These are phyloP conservation scores for Xerocomus potaroensis DNA, from an alignment of 768 basidiomycete genomes.

Conservation along the genomic window DNA sequence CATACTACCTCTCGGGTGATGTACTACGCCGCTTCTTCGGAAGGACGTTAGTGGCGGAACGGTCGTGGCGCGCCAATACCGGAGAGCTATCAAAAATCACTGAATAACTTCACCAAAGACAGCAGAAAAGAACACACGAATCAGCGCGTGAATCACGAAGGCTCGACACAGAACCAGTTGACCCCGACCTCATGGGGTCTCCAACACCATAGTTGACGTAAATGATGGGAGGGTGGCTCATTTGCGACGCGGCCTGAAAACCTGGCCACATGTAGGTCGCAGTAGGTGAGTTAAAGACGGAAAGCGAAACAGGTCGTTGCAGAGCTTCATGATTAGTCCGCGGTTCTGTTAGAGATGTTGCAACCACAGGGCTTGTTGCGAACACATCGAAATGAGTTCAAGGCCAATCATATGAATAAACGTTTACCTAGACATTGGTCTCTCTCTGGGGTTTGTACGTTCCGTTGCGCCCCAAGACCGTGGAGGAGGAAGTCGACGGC, in stretches of 20 bases:
- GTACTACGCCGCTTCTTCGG: conserved; percentile 33
- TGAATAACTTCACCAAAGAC: conserved; percentile 11
- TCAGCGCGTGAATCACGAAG: conserved; percentile 26
- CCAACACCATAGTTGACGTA: conserved; percentile 35
- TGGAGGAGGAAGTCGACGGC: conserved; percentile 31
- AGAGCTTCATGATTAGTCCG: conserved; percentile 21
- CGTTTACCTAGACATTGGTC: conserved; percentile 26
- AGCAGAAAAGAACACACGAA: conserved; percentile 27
- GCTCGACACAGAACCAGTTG: conserved; percentile 29
- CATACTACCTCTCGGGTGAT: conserved; percentile 29
- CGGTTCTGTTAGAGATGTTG: conserved; percentile 18
- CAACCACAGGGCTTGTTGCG: conserved; percentile 20
- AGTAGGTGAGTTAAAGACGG: conserved; percentile 40
- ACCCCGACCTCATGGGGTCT: conserved; percentile 31
- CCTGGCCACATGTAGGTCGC: conserved; percentile 48
- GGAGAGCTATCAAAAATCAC: conserved; percentile 25
- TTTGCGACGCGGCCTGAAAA: conserved; percentile 42
- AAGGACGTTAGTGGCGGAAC: conserved; percentile 26
- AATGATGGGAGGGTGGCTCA: conserved; percentile 36
- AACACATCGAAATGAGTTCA: conserved; percentile 18
- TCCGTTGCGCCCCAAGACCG: conserved; percentile 29
- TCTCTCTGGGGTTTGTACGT: conserved; percentile 18
- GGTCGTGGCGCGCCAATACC: conserved; percentile 24
- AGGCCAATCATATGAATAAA: conserved; percentile 5
- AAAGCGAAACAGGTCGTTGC: conserved; percentile 35